Evolutionary conservation across 768 basidiomycete species (phyloP), one percentile per base, ranked within the genome.

Genomic region (Lentinula sp.): DNA sequence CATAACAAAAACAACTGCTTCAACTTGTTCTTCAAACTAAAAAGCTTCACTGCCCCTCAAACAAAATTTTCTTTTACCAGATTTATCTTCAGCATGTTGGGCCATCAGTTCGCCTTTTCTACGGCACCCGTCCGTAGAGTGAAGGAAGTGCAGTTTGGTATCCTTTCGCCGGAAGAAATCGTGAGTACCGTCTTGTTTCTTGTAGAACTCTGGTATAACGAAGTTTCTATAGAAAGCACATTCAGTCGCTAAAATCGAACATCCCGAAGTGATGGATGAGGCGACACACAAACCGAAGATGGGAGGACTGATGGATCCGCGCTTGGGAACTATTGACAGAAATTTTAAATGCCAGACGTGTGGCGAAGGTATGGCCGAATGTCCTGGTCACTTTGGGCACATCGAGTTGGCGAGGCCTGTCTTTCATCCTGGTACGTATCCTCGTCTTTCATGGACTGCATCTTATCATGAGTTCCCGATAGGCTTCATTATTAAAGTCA

Each of bases 281-380:
- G 76, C 87, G 18, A 92, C 87, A 1, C 90, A 89, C 69, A 90
- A 88, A 70, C 91, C 93, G 28, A 98, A 97, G 77, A 79, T 86
- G 28, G 95, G 94, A 52, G 97, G 97, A 50, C 78, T 99, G 70
- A 96, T 96, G 90, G 97, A 99, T 77, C 93, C 95, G 55, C 86
- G 93, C 62, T 93, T 98, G 90, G 97, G 97, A 42, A 99, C 94
- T 32, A 96, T 95, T 68, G 94, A 95, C 79, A 83, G 94, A 66
- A 95, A 95, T 73, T 95, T 96, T 78, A 98, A 98, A 79, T 99
- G 97, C 73, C 95, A 98, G 79, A 98, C 97, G 32, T 98, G 97
- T 73, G 95, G 95, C 66, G 97, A 99, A 82, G 96, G 95, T n/a
- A 98, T 98, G 95, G 89, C 94, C 16, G 97, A 98, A 73, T 99